These are phyloP conservation scores for Coemansia sp. DNA, from an alignment of 192 early-diverging fungal species.

Conservation along the genomic window DNA sequence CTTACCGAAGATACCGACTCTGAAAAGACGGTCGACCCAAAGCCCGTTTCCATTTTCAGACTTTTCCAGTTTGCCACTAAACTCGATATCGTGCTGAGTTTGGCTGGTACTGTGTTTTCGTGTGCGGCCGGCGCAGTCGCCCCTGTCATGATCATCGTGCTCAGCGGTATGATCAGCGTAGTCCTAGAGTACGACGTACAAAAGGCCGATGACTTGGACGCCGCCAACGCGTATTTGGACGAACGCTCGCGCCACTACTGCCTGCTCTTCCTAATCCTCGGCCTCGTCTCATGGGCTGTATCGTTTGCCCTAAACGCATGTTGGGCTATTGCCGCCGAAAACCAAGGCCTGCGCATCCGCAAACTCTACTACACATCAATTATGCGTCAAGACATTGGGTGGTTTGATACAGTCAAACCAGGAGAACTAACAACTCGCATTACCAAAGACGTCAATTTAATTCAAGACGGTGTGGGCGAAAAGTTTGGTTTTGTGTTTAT, in stretches of 20 bases:
- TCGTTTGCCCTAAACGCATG: conserved; percentile 23
- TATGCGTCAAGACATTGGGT: conserved; percentile 84
- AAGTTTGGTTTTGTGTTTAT: conserved; percentile 72
- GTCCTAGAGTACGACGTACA: not conserved
- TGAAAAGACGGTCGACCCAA: not conserved
- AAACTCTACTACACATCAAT: conserved; percentile 72
- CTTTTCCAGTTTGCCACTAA: conserved; percentile 4
- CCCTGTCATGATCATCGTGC: not conserved
- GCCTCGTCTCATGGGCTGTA: conserved; percentile 22
- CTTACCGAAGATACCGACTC: not conserved
- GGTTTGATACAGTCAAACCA: conserved; percentile 74
- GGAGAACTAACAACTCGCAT: conserved; percentile 83
- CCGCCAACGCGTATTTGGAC: conserved; percentile 1
- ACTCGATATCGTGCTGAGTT: not conserved
- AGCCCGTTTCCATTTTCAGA: not conserved
- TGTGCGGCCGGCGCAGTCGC: not conserved
- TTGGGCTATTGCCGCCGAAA: conserved; percentile 52
- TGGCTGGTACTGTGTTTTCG: not conserved
- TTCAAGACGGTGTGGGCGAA: conserved; percentile 85
- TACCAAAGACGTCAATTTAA: conserved; percentile 75
- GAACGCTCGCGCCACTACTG: conserved; percentile 10
- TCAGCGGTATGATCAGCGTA: conserved; percentile 1
- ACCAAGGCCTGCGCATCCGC: conserved; percentile 73
- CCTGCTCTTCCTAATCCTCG: conserved; percentile 29
- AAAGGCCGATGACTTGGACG: not conserved